These are phyloP conservation scores for Cladophialophora psammophila DNA, from an alignment of 2,329 filamentous ascomycete genomes.

Conservation along the genomic window DNA sequence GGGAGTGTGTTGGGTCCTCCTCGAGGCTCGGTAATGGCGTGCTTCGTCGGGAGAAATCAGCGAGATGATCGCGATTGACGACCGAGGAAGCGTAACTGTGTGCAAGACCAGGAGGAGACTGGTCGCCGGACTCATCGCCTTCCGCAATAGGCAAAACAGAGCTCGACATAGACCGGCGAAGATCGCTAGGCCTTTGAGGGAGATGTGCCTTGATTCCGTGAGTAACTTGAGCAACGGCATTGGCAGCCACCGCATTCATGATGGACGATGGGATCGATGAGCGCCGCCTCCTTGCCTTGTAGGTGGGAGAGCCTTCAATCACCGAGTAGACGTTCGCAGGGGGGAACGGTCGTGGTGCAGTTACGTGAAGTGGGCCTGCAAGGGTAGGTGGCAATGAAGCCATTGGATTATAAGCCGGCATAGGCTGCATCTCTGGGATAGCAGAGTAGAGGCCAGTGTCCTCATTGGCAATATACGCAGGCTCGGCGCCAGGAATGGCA, in stretches of 20 bases:
- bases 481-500: slow-evolving; percentile 79
- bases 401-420: slow-evolving; percentile 82
- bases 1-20: slow-evolving; percentile 77
- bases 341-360: slow-evolving; percentile 71
- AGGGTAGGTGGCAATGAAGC: slow-evolving; percentile 89
- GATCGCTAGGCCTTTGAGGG: slow-evolving; percentile 82
- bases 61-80: slow-evolving; percentile 79
- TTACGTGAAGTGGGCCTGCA: slow-evolving; percentile 73
- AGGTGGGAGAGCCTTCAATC: slow-evolving; percentile 96
- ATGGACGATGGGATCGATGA: slow-evolving; percentile 89
- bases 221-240: slow-evolving; percentile 57
- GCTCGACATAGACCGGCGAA: slow-evolving; percentile 86
- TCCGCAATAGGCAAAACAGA: slow-evolving; percentile 85
- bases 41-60: slow-evolving; percentile 81
- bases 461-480: slow-evolving; percentile 97
- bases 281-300: slow-evolving; percentile 93
- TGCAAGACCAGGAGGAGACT: slow-evolving; percentile 78
- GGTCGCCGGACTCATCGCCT: slow-evolving; percentile 77
- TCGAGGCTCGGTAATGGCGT: slow-evolving; percentile 88
- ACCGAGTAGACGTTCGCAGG: slow-evolving; percentile 88
- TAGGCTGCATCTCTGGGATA: slow-evolving; percentile 84
- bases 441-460: slow-evolving; percentile 95
- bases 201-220: slow-evolving; percentile 59
- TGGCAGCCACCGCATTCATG: slow-evolving; percentile 70
- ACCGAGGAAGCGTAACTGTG: slow-evolving; percentile 74